Conservation (phyloP, 495 filamentous ascomycete genomes). For the Parmelia sp. region DNA sequence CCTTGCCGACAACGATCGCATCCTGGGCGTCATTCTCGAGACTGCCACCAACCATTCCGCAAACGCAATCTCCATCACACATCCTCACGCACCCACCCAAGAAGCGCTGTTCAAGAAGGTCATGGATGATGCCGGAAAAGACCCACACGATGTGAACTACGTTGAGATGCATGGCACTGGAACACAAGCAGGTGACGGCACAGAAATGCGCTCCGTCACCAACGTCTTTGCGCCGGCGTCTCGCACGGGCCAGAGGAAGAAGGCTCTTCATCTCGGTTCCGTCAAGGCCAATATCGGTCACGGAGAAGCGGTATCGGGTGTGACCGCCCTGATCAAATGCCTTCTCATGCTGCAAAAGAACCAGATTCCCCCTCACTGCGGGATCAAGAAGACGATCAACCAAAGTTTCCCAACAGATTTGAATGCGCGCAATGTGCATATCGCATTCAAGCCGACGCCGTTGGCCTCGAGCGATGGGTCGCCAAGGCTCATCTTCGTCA, state of each 20-base stretch:
- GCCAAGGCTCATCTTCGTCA: constrained; percentile 58
- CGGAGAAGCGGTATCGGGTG: constrained; percentile 81
- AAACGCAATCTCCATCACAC: constrained; percentile 76
- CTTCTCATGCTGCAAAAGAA: constrained; percentile 82
- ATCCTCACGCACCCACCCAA: constrained; percentile 70
- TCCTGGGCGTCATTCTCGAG: constrained; percentile 64
- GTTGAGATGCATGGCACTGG: constrained; percentile 90
- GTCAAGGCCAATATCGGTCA: constrained; percentile 88
- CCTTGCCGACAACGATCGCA: constrained; percentile 65
- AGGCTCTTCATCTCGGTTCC: constrained; percentile 74
- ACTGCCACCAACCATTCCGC: constrained; percentile 73
- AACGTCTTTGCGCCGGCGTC: constrained; percentile 72
- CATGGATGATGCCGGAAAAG: constrained; percentile 60
- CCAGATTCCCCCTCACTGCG: constrained; percentile 76
- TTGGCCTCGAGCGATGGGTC: constrained; percentile 56
- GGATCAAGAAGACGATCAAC: constrained; percentile 77
- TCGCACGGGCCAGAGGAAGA: constrained; percentile 55
- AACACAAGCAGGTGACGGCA: constrained; percentile 73
- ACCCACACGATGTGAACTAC: constrained; percentile 70
- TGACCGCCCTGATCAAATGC: constrained; percentile 77
- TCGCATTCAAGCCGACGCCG: constrained; percentile 53
- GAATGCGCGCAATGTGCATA: constrained; percentile 68
- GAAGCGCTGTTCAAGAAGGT: constrained; percentile 61
- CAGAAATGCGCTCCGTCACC: constrained; percentile 72
- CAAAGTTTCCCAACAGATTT: constrained; percentile 74